Conservation (phyloP, 2,329 filamentous ascomycete species). For the Ceratocystis albifundus region DNA sequence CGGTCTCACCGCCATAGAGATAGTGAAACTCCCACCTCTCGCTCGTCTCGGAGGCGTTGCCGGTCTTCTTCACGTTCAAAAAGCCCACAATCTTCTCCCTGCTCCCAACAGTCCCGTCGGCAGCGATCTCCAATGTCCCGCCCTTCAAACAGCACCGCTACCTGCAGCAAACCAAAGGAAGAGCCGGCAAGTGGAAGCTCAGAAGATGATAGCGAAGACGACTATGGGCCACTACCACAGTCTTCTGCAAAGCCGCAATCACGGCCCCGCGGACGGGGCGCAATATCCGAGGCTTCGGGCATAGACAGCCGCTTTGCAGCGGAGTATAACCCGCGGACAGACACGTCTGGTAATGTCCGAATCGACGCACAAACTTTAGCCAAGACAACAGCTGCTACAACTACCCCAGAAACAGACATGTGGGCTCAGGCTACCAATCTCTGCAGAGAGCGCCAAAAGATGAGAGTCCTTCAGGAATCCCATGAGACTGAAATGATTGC, state of each 20-base stretch:
- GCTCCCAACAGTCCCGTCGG: not conserved
- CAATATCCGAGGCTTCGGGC: constrained; percentile 46
- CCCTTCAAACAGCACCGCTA: not conserved
- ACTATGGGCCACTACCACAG: constrained; percentile 15
- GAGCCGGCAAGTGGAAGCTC: not conserved
- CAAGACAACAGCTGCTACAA: not conserved
- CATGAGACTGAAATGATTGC: constrained; percentile 39
- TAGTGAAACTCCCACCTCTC: not conserved
- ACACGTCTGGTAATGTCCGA: constrained; percentile 28
- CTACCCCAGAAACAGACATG: constrained; percentile 37
- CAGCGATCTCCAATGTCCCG: not conserved
- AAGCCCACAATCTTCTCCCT: not conserved
- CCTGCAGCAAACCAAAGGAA: not conserved
- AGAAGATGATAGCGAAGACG: constrained; percentile 13
- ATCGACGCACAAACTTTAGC: not conserved
- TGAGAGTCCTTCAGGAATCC: constrained; percentile 35
- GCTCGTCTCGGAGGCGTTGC: not conserved
- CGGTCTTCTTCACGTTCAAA: constrained; percentile 13
- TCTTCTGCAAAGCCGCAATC: constrained; percentile 24
- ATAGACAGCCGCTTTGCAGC: constrained; percentile 74
- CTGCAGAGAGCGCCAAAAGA: constrained; percentile 61
- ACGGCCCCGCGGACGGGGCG: constrained; percentile 59
- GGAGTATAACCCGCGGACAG: constrained; percentile 46
- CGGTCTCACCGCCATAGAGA: not conserved
- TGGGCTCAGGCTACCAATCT: constrained; percentile 76